Percentiles rank a stretch among this genome's conserved stretches.
Conservation (phyloP, 2,329 filamentous ascomycete genomes). For the Pyrenochaeta sp. region DNA sequence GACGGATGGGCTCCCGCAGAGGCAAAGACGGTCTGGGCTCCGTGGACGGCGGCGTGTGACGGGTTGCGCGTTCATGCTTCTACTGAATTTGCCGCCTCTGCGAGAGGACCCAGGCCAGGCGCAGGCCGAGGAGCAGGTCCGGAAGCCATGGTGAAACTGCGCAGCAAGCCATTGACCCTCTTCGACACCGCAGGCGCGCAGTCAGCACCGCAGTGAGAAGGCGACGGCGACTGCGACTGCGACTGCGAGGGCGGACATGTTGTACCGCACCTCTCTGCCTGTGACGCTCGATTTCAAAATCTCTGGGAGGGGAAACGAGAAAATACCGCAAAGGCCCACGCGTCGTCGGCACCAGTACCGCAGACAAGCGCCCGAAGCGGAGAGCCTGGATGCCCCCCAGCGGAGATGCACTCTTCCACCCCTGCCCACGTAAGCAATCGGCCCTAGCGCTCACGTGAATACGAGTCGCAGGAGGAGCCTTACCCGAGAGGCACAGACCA, state of each 20-base stretch:
- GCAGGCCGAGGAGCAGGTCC: not conserved
- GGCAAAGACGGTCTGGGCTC: not conserved
- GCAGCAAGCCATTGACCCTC: not conserved
- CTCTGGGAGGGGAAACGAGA: slow-evolving; percentile 10
- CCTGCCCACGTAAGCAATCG: slow-evolving; percentile 1
- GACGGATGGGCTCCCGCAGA: not conserved
- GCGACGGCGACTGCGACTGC: not conserved
- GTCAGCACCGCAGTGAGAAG: not conserved
- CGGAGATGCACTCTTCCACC: slow-evolving; percentile 17
- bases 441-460: slow-evolving; percentile 15
- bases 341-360: slow-evolving; percentile 8
- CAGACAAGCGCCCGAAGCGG: slow-evolving; percentile 7
- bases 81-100: slow-evolving; percentile 6
- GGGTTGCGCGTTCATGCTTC: slow-evolving; percentile 5
- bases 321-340: slow-evolving; percentile 23
- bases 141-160: slow-evolving; percentile 6
- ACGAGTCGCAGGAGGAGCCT: slow-evolving; percentile 6
- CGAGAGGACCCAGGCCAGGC: not conserved
- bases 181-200: not conserved
- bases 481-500: slow-evolving; percentile 16
- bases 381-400: slow-evolving; percentile 12
- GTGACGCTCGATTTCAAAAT: not conserved
- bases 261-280: not conserved
- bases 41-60: not conserved
- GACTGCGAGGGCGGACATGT: not conserved